Evolutionary conservation across 2,329 filamentous ascomycete species (phyloP).

Genomic region (Sclerotinia borealis): DNA sequence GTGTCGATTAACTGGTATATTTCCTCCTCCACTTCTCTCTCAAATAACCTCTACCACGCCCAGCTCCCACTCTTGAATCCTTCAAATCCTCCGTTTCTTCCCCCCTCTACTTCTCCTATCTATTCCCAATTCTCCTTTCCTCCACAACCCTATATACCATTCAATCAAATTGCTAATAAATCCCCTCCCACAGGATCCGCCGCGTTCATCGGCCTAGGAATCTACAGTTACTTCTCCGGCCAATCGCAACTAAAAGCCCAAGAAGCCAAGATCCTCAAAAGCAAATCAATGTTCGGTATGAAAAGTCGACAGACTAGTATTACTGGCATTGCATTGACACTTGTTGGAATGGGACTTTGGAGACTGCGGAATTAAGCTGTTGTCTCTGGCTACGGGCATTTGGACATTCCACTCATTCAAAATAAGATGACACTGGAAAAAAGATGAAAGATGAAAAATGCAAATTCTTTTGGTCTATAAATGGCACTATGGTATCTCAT

Average conservation of each 20-base stretch:
- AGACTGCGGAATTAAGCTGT: constrained; percentile 30
- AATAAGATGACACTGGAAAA: background rate
- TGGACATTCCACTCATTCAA: background rate
- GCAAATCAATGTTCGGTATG: constrained; percentile 67
- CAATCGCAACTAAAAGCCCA: constrained; percentile 65
- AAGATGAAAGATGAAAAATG: background rate
- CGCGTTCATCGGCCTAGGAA: constrained; percentile 68
- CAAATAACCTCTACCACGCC: background rate
- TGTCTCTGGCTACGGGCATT: background rate
- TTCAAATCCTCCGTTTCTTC: too few species aligned
- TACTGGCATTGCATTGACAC: constrained; percentile 57
- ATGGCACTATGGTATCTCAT: background rate
- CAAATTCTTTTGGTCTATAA: background rate
- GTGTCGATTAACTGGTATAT: constrained; percentile 31
- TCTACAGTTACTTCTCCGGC: constrained; percentile 72
- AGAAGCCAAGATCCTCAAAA: constrained; percentile 58
- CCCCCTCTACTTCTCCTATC: too few species aligned
- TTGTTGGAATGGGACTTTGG: constrained; percentile 67
- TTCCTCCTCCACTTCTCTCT: background rate
- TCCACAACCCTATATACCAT: too few species aligned
- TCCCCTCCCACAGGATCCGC: constrained; percentile 52
- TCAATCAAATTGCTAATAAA: constrained; percentile 12
- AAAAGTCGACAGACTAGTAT: constrained; percentile 63
- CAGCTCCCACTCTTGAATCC: background rate
- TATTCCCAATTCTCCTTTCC: background rate